Evolutionary conservation across 148 eudicot genomes (phyloP), one percentile per base, ranked within the genome.

Genomic region (Bassia scoparia): DNA sequence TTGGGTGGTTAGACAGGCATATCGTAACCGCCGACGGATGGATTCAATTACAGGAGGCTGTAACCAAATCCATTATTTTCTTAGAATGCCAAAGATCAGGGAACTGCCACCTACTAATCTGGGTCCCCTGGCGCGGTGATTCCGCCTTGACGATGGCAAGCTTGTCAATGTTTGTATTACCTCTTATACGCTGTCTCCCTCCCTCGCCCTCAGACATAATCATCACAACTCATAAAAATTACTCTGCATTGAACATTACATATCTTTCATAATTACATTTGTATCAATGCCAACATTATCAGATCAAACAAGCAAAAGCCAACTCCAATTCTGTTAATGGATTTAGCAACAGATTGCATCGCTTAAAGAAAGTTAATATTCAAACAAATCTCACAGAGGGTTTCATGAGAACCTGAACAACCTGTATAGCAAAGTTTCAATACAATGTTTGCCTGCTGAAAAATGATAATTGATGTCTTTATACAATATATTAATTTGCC

Each of bases 1-100:
- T 41, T 55, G 66, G 53, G 24, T 9, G 73, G 20, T 69, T 65
- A 27, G n/a, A 54, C 12, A 61, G 17, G 14, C 55, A 66, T 11
- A 27, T 18, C 10, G 55, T 62, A 55, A 69, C 44, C 10, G 85
- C 79, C 29, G 78, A 71, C n/a, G n/a, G n/a, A n/a, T n/a, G n/a
- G n/a, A 27, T 72, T 85, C 16, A 70, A 90, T 74, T 93, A 93
- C 73, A 80, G 77, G 90, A 84, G 2, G 98, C 98, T 0, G 81
- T 93, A 11, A 82, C 76, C 41, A 93, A 93, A 74, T 87, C 96
- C 2, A 76, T 93, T 21, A 80, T 93, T 26, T 93, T 93, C 81
- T 86, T 93, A 61, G 98, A 93, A 76, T 90, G 96, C 21, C 98
- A 93, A 64, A 86, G 98, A 81, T 93, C 98, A 0, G 98, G 98